A percentile compares a stretch with the other conserved stretches of the same genome.
phyloP scores from a whole-genome alignment of 2,329 filamentous ascomycete genomes.

The Graphilbum fragrans region DNA sequence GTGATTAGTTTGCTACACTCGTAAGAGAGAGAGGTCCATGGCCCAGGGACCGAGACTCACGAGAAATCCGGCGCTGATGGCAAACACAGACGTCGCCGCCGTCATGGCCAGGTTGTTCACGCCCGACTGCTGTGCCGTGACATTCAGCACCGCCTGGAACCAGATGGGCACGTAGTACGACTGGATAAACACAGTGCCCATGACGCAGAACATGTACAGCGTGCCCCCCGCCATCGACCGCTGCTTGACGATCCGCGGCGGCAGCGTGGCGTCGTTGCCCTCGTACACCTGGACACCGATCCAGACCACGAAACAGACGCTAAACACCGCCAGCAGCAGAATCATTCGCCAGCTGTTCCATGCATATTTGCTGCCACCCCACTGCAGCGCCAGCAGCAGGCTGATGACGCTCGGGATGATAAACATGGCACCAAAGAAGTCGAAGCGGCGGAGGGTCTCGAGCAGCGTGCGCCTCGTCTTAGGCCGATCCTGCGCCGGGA shows the following conservation, averaged over 20 bases:
- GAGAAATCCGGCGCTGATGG: no score
- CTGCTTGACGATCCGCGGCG: slow-evolving; percentile 25
- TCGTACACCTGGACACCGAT: slow-evolving; percentile 22
- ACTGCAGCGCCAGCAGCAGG: slow-evolving; percentile 35
- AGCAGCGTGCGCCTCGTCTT: no score
- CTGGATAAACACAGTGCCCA: slow-evolving; percentile 3
- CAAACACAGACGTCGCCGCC: no score
- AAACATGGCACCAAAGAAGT: slow-evolving; percentile 6
- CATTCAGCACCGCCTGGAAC: no score
- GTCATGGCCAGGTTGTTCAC: no score
- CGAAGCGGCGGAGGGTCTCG: not conserved
- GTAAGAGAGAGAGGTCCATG: no score
- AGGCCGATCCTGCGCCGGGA: slow-evolving; percentile 9
- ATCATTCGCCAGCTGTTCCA: slow-evolving; percentile 26
- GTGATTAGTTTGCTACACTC: no score
- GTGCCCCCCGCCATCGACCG: slow-evolving; percentile 14
- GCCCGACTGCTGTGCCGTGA: no score
- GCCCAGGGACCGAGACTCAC: no score
- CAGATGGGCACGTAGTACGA: no score
- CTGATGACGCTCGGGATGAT: slow-evolving; percentile 22
- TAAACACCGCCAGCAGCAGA: slow-evolving; percentile 22
- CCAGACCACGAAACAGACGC: slow-evolving; percentile 20
- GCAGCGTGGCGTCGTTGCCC: slow-evolving; percentile 27
- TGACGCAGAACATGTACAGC: slow-evolving; percentile 7
- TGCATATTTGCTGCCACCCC: slow-evolving; percentile 27